Evolutionary conservation across 2,329 filamentous ascomycete species (phyloP).

Genomic region (Claviceps digitariae): DNA sequence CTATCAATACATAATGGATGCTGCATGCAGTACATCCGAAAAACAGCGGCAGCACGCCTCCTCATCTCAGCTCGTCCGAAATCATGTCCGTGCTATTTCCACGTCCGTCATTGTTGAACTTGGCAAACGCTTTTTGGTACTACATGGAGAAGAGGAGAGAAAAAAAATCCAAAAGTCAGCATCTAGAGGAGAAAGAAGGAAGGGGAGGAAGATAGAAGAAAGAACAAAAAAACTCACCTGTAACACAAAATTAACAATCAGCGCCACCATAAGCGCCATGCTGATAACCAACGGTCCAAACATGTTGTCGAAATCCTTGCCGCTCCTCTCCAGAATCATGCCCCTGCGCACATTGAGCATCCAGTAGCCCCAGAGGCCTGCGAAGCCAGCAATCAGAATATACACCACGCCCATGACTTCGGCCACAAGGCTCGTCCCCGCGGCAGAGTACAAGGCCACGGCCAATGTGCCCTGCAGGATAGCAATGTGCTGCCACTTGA

Average conservation of each 20-base stretch:
- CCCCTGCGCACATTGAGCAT: conserved; percentile 63
- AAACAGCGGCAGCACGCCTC: too few relatives aligned
- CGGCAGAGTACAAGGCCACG: conserved; percentile 78
- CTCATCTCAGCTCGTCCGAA: conserved; percentile 19
- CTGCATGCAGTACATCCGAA: too few relatives aligned
- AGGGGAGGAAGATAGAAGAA: background rate
- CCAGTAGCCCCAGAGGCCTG: conserved; percentile 74
- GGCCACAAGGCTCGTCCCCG: conserved; percentile 64
- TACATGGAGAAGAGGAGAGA: conserved; percentile 4
- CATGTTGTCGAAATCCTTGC: conserved; percentile 85
- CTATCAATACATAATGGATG: too few relatives aligned
- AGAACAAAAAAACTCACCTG: conserved; percentile 42
- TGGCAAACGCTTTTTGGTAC: conserved; percentile 21
- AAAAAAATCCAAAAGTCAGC: background rate
- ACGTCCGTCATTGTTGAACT: conserved; percentile 11
- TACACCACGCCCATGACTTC: conserved; percentile 72
- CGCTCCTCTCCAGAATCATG: conserved; percentile 76
- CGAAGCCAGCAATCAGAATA: conserved; percentile 67
- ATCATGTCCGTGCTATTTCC: conserved; percentile 3
- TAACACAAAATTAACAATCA: conserved; percentile 80
- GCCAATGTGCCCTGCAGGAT: conserved; percentile 76
- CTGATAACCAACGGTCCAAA: conserved; percentile 76
- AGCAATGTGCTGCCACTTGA: conserved; percentile 96
- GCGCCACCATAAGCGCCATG: conserved; percentile 59
- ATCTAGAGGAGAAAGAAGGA: background rate